Conservation (phyloP, 2,329 filamentous ascomycete genomes). For the Ophiostoma sp. region DNA sequence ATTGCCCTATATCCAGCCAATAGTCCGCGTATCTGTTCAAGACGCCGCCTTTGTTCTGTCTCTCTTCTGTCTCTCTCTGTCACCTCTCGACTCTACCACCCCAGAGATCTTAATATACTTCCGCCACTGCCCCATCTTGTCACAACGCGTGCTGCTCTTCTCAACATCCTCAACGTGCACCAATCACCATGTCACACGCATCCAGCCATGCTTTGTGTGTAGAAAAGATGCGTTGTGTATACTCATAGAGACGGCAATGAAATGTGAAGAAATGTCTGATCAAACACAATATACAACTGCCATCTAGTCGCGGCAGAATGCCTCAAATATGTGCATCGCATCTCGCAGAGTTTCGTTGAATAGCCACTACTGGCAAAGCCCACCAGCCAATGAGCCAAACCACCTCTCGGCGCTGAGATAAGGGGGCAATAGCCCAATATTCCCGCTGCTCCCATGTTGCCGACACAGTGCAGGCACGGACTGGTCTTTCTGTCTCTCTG, state of each 20-base stretch:
- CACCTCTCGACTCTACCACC: not conserved
- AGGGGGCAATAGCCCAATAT: constrained; percentile 10
- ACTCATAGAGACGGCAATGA: constrained; percentile 2
- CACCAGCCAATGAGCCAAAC: too few species aligned
- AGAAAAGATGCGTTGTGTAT: constrained; percentile 4
- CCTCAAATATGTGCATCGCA: not conserved
- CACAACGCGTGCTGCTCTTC: not conserved
- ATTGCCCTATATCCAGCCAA: not conserved
- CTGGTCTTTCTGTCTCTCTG: not conserved
- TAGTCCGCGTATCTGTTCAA: not conserved
- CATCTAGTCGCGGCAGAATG: not conserved
- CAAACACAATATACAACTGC: not conserved
- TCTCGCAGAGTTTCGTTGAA: not conserved
- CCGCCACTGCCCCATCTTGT: not conserved
- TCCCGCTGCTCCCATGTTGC: constrained; percentile 4
- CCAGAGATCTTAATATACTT: not conserved
- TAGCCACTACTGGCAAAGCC: too few species aligned
- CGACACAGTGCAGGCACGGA: not conserved
- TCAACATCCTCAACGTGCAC: not conserved
- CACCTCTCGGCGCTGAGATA: not conserved
- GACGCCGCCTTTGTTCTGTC: not conserved
- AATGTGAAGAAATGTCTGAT: not conserved
- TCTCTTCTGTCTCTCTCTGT: not conserved
- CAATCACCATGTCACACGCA: not conserved
- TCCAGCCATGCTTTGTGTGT: not conserved